Conservation (phyloP, 352 stramenopile genomes). For the Phytophthora cryptogea region DNA sequence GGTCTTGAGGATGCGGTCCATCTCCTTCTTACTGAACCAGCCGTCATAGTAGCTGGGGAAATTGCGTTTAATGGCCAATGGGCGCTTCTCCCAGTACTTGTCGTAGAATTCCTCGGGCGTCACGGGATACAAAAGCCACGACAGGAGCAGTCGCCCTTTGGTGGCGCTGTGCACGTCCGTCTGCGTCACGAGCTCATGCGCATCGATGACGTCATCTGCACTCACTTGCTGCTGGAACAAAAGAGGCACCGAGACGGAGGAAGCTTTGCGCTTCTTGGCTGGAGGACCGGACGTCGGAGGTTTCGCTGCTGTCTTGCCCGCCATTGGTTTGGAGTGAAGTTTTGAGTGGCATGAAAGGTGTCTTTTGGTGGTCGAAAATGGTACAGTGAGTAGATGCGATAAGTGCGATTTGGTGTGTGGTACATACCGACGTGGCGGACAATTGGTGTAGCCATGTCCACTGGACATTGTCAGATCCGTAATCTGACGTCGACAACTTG, state of each 20-base stretch:
- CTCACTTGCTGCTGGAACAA: conserved; percentile 43
- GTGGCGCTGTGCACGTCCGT: conserved; percentile 70
- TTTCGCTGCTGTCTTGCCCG: conserved; percentile 37
- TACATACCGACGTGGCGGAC: too few species aligned
- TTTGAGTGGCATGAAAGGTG: conserved; percentile 14
- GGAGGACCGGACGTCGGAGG: conserved; percentile 17
- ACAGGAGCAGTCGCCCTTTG: conserved; percentile 73
- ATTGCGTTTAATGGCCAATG: conserved; percentile 85
- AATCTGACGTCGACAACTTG: too few species aligned
- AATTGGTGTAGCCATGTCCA: too few species aligned
- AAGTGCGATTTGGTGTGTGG: background rate
- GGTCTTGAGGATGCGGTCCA: conserved; percentile 75
- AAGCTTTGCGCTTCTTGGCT: conserved; percentile 65
- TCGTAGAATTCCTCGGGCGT: conserved; percentile 90
- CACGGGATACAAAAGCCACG: conserved; percentile 89
- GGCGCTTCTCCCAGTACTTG: conserved; percentile 93
- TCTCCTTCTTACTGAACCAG: conserved; percentile 76
- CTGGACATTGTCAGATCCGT: too few species aligned
- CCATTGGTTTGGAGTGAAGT: conserved; percentile 32
- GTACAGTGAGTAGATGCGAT: background rate
- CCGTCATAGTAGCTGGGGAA: conserved; percentile 73
- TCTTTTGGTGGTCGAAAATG: background rate
- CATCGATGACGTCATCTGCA: conserved; percentile 58
- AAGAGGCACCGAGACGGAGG: conserved; percentile 37
- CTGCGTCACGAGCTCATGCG: conserved; percentile 58